Base-by-base conservation (phyloP, 306 rosid species). In the Lotus japonicus region DNA sequence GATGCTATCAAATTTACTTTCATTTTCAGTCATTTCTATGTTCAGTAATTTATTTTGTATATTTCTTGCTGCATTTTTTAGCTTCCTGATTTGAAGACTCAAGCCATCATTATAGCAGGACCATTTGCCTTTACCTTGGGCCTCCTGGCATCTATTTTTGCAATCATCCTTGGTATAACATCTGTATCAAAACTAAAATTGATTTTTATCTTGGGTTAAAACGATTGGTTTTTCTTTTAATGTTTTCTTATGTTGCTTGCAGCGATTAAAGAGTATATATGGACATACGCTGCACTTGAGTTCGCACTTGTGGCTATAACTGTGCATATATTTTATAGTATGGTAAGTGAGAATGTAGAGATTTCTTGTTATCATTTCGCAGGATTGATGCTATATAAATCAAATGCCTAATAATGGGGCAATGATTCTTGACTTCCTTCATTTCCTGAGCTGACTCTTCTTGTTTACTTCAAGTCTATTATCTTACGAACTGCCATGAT, bases 241-340 rank as follows among this genome's bases (percentile, higher is more conserved):
- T 48, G 12, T 62, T 57, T 50, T n/a, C 18, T 42, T 71, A 9
- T 79, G 57, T 18, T 54, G 44, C 46, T 59, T 80, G 81, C 94
- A 94, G 98, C 97, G 45, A 94, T 94, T 35, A 94, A 77, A 82
- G 98, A 94, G 81, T 88, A 90, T 51, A 84, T 90, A 79, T 94
- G 98, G 98, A 94, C 97, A 21, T 94, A 88, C 61, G 96, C 97
- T 49, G 98, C 97, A 69, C 96, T 94, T 2, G 97, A 94, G 84
- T 90, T 94, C 77, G 98, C 95, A 53, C 92, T 94, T 51, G 90
- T 90, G 66, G 97, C 98, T 60, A 14, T 94, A 55, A 74, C 45
- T 36, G 87, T 94, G 44, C 96, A 94, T 78, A 72, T 94, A 23
- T 84, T 94, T 57, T 94, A 86, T 74, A 74, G 81, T 8, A 17